These are phyloP conservation scores for Fagopyrum esculentum DNA, from an alignment of 148 eudicot genomes.

Conservation along the genomic window DNA sequence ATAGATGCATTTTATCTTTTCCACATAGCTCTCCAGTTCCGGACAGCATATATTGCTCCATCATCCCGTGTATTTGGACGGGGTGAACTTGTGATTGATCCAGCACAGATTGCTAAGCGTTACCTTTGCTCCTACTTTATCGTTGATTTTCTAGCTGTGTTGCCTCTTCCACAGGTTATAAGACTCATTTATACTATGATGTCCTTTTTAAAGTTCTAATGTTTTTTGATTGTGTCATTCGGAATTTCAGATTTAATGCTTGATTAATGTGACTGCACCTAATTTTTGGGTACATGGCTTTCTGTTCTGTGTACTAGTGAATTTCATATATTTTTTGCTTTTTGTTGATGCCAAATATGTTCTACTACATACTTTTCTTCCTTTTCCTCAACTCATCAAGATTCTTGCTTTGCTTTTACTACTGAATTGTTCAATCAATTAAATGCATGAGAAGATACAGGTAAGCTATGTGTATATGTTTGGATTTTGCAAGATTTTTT, in stretches of 20 bases:
- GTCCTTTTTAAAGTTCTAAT: background rate
- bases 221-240: background rate
- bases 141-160: constrained; percentile 17
- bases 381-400: background rate
- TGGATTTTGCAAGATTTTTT: background rate
- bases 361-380: background rate
- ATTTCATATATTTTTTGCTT: background rate
- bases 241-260: background rate
- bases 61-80: constrained; percentile 19
- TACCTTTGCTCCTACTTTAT: constrained; percentile 13
- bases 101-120: constrained; percentile 12
- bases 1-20: constrained; percentile 16
- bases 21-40: constrained; percentile 17
- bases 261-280: background rate
- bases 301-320: constrained; percentile 4
- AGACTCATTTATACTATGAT: background rate
- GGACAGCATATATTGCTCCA: constrained; percentile 18
- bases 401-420: background rate
- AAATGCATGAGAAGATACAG: background rate
- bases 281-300: background rate
- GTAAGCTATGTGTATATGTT: background rate
- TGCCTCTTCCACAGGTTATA: constrained; percentile 37
- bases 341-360: background rate
- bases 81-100: constrained; percentile 19
- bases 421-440: background rate